Conservation (phyloP, 768 basidiomycete species). For the Kwoniella sp. region DNA sequence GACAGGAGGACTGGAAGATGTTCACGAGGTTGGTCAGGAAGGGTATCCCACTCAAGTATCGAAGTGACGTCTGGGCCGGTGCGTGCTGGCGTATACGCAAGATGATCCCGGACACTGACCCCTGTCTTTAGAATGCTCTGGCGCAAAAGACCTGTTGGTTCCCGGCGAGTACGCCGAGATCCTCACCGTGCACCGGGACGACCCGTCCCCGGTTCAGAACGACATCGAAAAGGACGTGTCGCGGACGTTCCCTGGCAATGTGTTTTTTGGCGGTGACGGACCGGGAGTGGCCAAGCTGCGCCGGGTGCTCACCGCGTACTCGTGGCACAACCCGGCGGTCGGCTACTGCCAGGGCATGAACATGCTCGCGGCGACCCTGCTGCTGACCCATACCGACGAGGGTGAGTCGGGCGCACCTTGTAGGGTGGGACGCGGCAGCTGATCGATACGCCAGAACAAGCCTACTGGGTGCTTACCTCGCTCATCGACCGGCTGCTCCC, state of each 20-base stretch:
- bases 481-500: constrained; percentile 86
- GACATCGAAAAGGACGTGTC: constrained; percentile 92
- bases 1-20: constrained; percentile 66
- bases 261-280: constrained; percentile 98
- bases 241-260: constrained; percentile 84
- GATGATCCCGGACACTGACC: too few relatives aligned
- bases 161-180: constrained; percentile 86
- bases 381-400: constrained; percentile 88
- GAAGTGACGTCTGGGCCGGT: constrained; percentile 44
- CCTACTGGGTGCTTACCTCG: constrained; percentile 88
- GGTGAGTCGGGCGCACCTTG: too few relatives aligned
- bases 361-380: constrained; percentile 85
- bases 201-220: constrained; percentile 49
- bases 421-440: too few relatives aligned
- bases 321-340: constrained; percentile 71
- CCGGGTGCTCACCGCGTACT: constrained; percentile 80
- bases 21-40: constrained; percentile 68
- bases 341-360: constrained; percentile 60
- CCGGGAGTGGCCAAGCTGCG: constrained; percentile 87
- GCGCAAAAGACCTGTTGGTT: constrained; percentile 83
- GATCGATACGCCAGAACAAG: constrained; percentile 83
- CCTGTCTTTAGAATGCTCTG: constrained; percentile 73
- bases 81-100: constrained; percentile 5
- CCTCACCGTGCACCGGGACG: constrained; percentile 54
- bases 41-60: constrained; percentile 69